Evolutionary conservation across 345 rosid genomes (phyloP), one percentile per base, ranked within the genome.

Genomic region (Aethionema arabicum): DNA sequence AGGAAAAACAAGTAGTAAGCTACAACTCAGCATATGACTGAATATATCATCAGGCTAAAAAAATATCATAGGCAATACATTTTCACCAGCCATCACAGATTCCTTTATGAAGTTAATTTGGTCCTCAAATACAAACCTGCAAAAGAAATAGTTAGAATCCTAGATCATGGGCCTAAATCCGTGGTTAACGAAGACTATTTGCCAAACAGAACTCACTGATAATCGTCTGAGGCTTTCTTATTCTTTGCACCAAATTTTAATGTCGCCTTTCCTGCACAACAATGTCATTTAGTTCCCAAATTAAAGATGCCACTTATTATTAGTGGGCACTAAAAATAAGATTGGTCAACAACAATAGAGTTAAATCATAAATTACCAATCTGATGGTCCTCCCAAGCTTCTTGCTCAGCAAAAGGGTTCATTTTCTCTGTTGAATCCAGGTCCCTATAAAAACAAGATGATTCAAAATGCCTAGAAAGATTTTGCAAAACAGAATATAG

Each of bases 331-430:
- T 21, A 33, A 31, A 46, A 52, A 59, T 10, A 44, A 44, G 57
- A 43, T 45, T 33, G 4, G 29, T 29, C 15, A 57, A 5, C 53
- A 10, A n/a, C 29, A 46, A 11, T 63, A 61, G 42, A 45, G 37
- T 31, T 10, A 36, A 65, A 40, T 6, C 12, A 65, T 65, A 43
- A 40, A 49, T 15, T 73, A 86, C 98, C 95, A 79, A 87, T 93
- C 76, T 93, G 99, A 79, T 87, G 79, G 48, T 93, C 99, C 82
- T 93, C 99, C 99, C 97, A 93, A 54, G 96, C 99, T 74, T 93
- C 98, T 78, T 92, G 98, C 72, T 92, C 99, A 5, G 90, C 97
- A 78, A 89, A 90, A 32, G 99, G 99, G 77, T 92, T 84, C 99
- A 90, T 92, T 74, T 90, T 93, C 9, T 90, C 96, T 33, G 80